Evolutionary conservation across 352 stramenopile genomes (phyloP).

Genomic region (Phytophthora constricta): DNA sequence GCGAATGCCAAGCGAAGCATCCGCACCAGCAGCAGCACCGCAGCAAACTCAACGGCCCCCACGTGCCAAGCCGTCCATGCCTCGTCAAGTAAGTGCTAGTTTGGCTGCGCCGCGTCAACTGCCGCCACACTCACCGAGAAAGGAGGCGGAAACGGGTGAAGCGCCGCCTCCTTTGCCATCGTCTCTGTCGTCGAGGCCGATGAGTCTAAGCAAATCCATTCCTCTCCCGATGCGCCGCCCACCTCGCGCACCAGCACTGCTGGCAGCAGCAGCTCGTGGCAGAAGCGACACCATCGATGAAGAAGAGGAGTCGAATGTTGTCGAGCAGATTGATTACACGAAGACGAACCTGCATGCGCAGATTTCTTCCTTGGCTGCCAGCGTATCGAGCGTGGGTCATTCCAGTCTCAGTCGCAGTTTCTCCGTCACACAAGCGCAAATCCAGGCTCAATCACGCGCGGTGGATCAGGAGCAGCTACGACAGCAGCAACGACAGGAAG

Average conservation of each 20-base stretch:
- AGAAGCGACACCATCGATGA: slow-evolving; percentile 42
- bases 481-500: slow-evolving; percentile 21
- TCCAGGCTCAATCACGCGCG: slow-evolving; percentile 34
- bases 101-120: slow-evolving; percentile 30
- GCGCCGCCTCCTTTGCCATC: slow-evolving; percentile 55
- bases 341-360: slow-evolving; percentile 81
- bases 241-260: slow-evolving; percentile 23
- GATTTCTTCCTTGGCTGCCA: slow-evolving; percentile 85
- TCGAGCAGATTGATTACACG: slow-evolving; percentile 76
- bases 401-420: slow-evolving; percentile 76
- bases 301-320: slow-evolving; percentile 49
- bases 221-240: slow-evolving; percentile 56
- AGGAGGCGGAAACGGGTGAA: slow-evolving; percentile 26
- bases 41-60: slow-evolving; percentile 20
- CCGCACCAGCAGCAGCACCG: slow-evolving; percentile 4
- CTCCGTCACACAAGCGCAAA: slow-evolving; percentile 59
- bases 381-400: slow-evolving; percentile 77
- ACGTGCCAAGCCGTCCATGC: slow-evolving; percentile 20
- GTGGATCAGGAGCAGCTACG: slow-evolving; percentile 17
- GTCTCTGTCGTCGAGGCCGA: slow-evolving; percentile 65
- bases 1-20: slow-evolving; percentile 3
- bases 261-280: slow-evolving; percentile 32
- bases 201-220: slow-evolving; percentile 87
- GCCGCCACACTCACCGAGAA: slow-evolving; percentile 20
- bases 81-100: slow-evolving; percentile 33